phyloP scores from a whole-genome alignment of 2,329 filamentous ascomycete species.

The Trichoderma afroharzianum region DNA sequence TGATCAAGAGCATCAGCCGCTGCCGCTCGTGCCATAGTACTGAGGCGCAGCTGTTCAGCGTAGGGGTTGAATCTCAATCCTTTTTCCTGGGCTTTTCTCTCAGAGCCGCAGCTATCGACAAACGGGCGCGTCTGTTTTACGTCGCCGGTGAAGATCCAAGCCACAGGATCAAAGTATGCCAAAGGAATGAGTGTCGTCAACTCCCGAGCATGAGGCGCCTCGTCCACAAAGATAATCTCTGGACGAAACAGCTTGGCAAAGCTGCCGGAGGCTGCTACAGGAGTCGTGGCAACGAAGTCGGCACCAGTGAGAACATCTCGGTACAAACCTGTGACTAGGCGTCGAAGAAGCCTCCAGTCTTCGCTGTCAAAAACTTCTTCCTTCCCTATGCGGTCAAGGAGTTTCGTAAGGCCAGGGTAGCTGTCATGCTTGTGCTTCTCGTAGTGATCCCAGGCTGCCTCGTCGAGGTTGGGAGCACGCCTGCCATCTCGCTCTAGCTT shows the following conservation, averaged over 20 bases:
- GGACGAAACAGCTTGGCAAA: conserved; percentile 62
- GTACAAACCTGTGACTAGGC: conserved; percentile 36
- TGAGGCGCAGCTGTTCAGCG: conserved; percentile 32
- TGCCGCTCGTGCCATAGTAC: conserved; percentile 39
- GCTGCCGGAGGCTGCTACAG: conserved; percentile 38
- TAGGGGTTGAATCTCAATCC: conserved; percentile 31
- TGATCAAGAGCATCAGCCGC: conserved; percentile 31
- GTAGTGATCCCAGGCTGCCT: conserved; percentile 41
- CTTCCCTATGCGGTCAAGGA: conserved; percentile 34
- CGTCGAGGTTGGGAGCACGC: conserved; percentile 40
- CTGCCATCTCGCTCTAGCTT: conserved; percentile 18
- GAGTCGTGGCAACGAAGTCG: conserved; percentile 46
- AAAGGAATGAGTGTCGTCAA: conserved; percentile 44
- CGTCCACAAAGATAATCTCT: conserved; percentile 82
- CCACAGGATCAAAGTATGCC: conserved; percentile 39
- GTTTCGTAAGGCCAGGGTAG: conserved; percentile 34
- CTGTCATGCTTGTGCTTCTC: conserved; percentile 29
- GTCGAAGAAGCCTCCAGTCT: conserved; percentile 31
- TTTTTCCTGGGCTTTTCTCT: conserved; percentile 17
- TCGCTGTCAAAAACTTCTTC: conserved; percentile 26
- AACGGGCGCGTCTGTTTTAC: conserved; percentile 44
- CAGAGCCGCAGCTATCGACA: conserved; percentile 29
- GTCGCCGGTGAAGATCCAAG: conserved; percentile 46
- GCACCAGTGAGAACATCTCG: conserved; percentile 34
- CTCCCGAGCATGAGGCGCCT: conserved; percentile 50